A percentile compares a stretch with the other conserved stretches of the same genome.
phyloP scores from a whole-genome alignment of 805 yeast genomes.

The Ogataea chonburiensis region DNA sequence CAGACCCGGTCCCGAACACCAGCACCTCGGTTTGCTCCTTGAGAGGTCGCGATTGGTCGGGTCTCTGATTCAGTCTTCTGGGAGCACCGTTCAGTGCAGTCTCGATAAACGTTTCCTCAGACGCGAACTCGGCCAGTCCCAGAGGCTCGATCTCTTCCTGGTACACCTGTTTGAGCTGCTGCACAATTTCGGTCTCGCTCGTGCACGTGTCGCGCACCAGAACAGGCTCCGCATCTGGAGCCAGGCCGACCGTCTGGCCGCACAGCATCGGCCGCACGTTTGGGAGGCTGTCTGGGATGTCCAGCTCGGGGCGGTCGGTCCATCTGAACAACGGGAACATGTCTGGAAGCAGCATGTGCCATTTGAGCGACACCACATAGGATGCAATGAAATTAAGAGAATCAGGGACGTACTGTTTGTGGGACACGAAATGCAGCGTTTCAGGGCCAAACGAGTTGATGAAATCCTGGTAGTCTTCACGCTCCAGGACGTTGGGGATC shows the following conservation, averaged over 20 bases:
- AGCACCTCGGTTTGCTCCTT: slow-evolving; percentile 60
- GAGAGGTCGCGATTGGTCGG: slow-evolving; percentile 29
- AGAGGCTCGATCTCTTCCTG: slow-evolving; percentile 26
- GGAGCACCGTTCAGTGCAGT: not conserved
- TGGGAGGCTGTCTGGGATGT: slow-evolving; percentile 25
- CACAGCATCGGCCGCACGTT: slow-evolving; percentile 31
- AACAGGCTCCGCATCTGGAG: slow-evolving; percentile 16
- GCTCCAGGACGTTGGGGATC: slow-evolving; percentile 38
- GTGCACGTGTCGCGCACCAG: slow-evolving; percentile 8
- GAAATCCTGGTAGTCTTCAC: slow-evolving; percentile 46
- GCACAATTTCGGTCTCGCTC: slow-evolving; percentile 22
- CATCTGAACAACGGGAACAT: slow-evolving; percentile 43
- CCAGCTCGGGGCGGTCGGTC: slow-evolving; percentile 28
- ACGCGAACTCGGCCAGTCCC: slow-evolving; percentile 7
- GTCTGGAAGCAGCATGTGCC: slow-evolving; percentile 50
- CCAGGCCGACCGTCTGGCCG: slow-evolving; percentile 28
- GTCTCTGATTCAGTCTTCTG: slow-evolving; percentile 5
- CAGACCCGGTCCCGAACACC: slow-evolving; percentile 91
- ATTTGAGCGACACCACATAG: slow-evolving; percentile 51
- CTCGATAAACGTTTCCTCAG: slow-evolving; percentile 15
- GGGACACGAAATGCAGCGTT: slow-evolving; percentile 70
- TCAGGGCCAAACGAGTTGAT: slow-evolving; percentile 52
- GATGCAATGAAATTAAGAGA: slow-evolving; percentile 57
- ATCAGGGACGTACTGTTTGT: slow-evolving; percentile 61
- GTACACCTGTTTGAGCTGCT: slow-evolving; percentile 28